Base-by-base conservation (phyloP, 2,329 filamentous ascomycete species). In the Chaetomium olivaceum region DNA sequence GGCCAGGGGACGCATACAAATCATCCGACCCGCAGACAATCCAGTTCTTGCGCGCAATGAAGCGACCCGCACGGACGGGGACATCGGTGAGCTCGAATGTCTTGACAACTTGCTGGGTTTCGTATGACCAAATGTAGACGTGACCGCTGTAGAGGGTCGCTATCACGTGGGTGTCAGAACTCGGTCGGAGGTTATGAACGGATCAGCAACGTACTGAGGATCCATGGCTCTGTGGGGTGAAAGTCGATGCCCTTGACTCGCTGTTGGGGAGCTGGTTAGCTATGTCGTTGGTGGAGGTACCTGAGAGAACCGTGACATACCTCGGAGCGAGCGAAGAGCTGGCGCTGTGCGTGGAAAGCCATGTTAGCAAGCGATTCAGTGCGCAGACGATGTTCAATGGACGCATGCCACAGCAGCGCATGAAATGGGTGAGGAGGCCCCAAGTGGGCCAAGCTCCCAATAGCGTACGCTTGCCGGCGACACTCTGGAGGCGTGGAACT, bases 11-110 rank as follows among this genome's bases (percentile, higher is more conserved):
- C 56, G 39, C 71, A 72, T 83, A 82, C 81, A 96, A 99, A 81
- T 96, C 92, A 81, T 96, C 92, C 72, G 91, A 94, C 76, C 95
- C 95, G 80, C 92, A 95, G 63, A 96, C 92, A 73, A 97, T 96
- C 95, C 95, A 99, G 80, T 98, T 99, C 88, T 99, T 99, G 74
- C 95, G 88, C 72, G 95, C 92, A 76, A 99, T 88, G 79, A 99
- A 99, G 73, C 95, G 91, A 75, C 95, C 95, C 69, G 95, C 95
- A 79, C 95, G 91, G 66, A 99, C 94, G 70, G 95, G 95, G 59
- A 99, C 95, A 84, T 99, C 95, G 77, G 94, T 97, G 71, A 98
- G 89, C 82, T 99, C 95, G 79, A 99, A 99, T 4, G 94, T 97
- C 85, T 98, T 98, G 81, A 99, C 92, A 70, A 98, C 93, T 70